Percentiles rank a stretch among this genome's conserved stretches.
Conservation (phyloP, 441 rosid species). For the Erodium moschatum region DNA sequence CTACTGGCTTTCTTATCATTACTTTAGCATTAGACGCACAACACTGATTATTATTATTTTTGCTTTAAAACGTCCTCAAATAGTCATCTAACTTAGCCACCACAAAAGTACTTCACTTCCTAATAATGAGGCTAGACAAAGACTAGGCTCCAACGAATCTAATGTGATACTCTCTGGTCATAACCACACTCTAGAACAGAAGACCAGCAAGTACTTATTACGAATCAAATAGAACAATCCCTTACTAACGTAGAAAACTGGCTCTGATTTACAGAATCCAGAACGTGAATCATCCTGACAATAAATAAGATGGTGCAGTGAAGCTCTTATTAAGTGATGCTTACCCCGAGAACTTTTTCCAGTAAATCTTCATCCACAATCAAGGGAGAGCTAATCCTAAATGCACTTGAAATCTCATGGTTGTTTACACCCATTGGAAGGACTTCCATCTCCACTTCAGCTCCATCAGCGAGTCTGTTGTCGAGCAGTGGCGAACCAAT, state of each 20-base stretch:
- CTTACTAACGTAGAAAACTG: neutral
- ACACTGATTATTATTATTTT: too few relatives aligned
- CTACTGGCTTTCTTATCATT: too few relatives aligned
- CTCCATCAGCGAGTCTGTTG: conserved; percentile 83
- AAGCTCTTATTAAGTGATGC: conserved; percentile 8
- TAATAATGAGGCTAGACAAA: too few relatives aligned
- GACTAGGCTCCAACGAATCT: too few relatives aligned
- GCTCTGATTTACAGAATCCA: neutral
- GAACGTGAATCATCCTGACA: neutral
- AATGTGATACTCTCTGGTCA: too few relatives aligned
- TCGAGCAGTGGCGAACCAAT: conserved; percentile 71
- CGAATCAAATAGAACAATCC: too few relatives aligned
- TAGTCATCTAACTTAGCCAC: too few relatives aligned
- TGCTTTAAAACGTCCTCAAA: too few relatives aligned
- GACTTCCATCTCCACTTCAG: conserved; percentile 96
- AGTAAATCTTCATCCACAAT: conserved; percentile 82
- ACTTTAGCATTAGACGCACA: too few relatives aligned
- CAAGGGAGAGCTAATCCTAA: conserved; percentile 58
- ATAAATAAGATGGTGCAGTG: neutral
- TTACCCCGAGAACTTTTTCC: conserved; percentile 90
- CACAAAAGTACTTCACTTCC: too few relatives aligned
- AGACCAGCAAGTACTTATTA: too few relatives aligned
- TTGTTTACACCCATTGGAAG: conserved; percentile 73
- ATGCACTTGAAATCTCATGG: conserved; percentile 62
- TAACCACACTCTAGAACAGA: too few relatives aligned